Conservation (phyloP, 148 eudicot species). For the Vaccinium macrocarpon region DNA sequence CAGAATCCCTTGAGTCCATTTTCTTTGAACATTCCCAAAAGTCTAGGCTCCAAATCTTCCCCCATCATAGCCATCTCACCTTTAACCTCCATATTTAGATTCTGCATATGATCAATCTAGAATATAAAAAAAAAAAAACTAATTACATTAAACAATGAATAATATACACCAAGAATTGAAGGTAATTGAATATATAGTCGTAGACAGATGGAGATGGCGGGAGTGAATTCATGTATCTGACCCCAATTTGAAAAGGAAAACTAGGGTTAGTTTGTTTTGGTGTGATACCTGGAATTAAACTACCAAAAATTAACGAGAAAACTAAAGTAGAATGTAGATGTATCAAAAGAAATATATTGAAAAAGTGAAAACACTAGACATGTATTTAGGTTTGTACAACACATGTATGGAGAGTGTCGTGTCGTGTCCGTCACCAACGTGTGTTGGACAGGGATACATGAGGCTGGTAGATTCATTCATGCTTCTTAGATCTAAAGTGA, state of each 20-base stretch:
- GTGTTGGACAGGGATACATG: neutral
- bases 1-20: conserved; percentile 44
- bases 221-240: neutral
- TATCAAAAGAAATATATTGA: too few species aligned
- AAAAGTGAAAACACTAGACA: neutral
- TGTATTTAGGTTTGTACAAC: neutral
- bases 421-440: neutral
- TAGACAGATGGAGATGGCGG: neutral
- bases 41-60: conserved; percentile 35
- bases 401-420: neutral
- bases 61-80: conserved; percentile 45
- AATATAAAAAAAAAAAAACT: neutral
- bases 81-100: conserved; percentile 51
- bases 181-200: neutral
- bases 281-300: neutral
- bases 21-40: conserved; percentile 33
- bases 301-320: neutral
- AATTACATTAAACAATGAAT: neutral
- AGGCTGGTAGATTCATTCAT: neutral
- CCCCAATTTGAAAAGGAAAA: neutral
- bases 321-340: neutral
- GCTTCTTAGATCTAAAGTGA: too few species aligned
- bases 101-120: conserved; percentile 16
- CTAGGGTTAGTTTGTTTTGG: neutral
- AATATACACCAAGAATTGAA: neutral